These are phyloP conservation scores for Collybia mongolica DNA, from an alignment of 768 basidiomycete species.

Conservation along the genomic window DNA sequence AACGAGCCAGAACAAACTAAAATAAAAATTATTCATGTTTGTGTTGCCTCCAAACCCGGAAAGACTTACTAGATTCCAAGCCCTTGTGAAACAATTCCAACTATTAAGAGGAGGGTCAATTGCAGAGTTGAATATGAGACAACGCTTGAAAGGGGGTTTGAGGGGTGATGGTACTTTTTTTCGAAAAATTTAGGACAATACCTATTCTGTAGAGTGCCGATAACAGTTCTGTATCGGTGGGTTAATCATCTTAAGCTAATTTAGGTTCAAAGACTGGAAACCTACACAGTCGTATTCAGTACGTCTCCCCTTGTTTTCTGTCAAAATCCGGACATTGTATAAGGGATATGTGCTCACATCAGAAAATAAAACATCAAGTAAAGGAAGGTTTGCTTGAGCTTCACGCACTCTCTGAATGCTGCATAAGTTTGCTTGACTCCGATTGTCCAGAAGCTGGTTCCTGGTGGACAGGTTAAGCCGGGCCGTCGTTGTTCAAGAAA, in stretches of 20 bases:
- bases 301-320: constrained; percentile 61
- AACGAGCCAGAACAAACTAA: constrained; percentile 64
- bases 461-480: constrained; percentile 57
- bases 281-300: constrained; percentile 70
- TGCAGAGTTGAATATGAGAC: constrained; percentile 74
- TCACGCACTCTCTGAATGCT: constrained; percentile 62
- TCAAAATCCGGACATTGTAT: background rate
- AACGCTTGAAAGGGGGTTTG: constrained; percentile 36
- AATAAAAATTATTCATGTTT: background rate
- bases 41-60: background rate
- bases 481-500: constrained; percentile 65
- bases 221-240: constrained; percentile 50
- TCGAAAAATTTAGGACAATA: constrained; percentile 17
- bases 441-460: constrained; percentile 55
- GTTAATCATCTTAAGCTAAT: background rate
- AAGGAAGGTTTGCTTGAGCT: constrained; percentile 70
- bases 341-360: constrained; percentile 42
- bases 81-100: constrained; percentile 63
- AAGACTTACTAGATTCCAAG: constrained; percentile 63
- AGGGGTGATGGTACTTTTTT: background rate
- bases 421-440: constrained; percentile 68
- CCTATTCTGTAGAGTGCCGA: constrained; percentile 73
- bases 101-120: constrained; percentile 63
- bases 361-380: constrained; percentile 77
- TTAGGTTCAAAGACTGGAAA: background rate